These are phyloP conservation scores for Erythrophleum ivorense DNA, from an alignment of 331 rosid genomes.

Conservation along the genomic window DNA sequence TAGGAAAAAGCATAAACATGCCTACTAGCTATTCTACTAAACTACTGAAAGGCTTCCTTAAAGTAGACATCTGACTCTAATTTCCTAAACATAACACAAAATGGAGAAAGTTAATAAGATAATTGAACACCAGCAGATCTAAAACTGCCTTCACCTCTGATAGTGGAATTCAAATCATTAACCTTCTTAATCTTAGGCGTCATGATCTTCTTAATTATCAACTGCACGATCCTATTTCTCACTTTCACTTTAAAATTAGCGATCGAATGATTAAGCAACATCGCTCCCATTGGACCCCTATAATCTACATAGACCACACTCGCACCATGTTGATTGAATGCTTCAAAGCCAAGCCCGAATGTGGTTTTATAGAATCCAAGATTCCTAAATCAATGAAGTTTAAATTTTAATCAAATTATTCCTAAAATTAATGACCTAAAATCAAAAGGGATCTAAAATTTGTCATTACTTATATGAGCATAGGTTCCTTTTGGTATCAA, in stretches of 20 bases:
- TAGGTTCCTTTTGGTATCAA: slow-evolving; percentile 76
- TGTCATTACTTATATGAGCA: slow-evolving; percentile 65
- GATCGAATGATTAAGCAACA: slow-evolving; percentile 72
- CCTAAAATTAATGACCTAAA: too few species aligned
- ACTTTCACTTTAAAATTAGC: slow-evolving; percentile 54
- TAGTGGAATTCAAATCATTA: slow-evolving; percentile 69
- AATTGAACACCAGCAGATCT: slow-evolving; percentile 83
- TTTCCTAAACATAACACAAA: not conserved
- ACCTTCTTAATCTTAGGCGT: slow-evolving; percentile 70
- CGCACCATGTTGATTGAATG: slow-evolving; percentile 81
- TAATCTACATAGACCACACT: slow-evolving; percentile 90
- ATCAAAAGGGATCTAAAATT: not conserved
- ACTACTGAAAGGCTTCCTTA: not conserved
- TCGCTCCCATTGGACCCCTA: slow-evolving; percentile 80
- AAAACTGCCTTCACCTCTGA: slow-evolving; percentile 76
- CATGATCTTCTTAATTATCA: slow-evolving; percentile 70
- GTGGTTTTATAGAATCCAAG: slow-evolving; percentile 55
- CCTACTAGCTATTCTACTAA: slow-evolving; percentile 25
- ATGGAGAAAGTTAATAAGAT: not conserved
- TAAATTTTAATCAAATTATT: not conserved
- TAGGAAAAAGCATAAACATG: not conserved
- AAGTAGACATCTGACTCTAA: not conserved
- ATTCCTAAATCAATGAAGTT: not conserved
- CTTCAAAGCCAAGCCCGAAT: slow-evolving; percentile 88
- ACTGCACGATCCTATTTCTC: slow-evolving; percentile 73